Evolutionary conservation across 108 stramenopile genomes (phyloP).

Genomic region (Nitzschia sp.): DNA sequence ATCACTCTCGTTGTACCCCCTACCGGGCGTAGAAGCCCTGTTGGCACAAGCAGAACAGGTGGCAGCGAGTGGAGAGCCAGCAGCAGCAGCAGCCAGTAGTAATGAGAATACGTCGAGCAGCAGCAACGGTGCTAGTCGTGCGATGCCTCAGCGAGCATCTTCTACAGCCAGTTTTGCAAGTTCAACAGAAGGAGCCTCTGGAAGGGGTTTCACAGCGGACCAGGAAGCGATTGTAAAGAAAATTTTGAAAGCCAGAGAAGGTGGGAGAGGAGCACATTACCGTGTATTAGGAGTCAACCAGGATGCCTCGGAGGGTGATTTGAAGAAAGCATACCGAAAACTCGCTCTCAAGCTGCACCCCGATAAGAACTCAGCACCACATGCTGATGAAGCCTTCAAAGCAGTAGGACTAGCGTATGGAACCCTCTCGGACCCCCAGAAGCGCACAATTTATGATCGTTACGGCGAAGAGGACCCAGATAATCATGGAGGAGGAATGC

Average conservation of each 20-base stretch:
- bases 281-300: conserved; percentile 67
- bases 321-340: conserved; percentile 92
- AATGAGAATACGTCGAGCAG: background rate
- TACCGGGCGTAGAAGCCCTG: conserved; percentile 90
- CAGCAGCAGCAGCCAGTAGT: background rate
- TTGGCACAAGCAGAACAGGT: conserved; percentile 63
- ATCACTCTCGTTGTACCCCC: conserved; percentile 79
- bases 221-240: conserved; percentile 66
- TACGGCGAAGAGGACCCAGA: conserved; percentile 92
- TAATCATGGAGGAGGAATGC: conserved; percentile 75
- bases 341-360: conserved; percentile 89
- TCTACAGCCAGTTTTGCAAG: conserved; percentile 6
- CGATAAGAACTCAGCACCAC: conserved; percentile 89
- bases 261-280: conserved; percentile 88
- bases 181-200: conserved; percentile 28
- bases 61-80: conserved; percentile 7
- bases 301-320: conserved; percentile 63
- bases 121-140: background rate
- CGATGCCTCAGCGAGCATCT: conserved; percentile 14
- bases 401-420: conserved; percentile 89
- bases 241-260: conserved; percentile 67
- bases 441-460: conserved; percentile 85
- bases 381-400: conserved; percentile 96
- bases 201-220: conserved; percentile 70
- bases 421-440: conserved; percentile 83